Conservation (phyloP, 352 stramenopile species). For the Phytophthora pini region DNA sequence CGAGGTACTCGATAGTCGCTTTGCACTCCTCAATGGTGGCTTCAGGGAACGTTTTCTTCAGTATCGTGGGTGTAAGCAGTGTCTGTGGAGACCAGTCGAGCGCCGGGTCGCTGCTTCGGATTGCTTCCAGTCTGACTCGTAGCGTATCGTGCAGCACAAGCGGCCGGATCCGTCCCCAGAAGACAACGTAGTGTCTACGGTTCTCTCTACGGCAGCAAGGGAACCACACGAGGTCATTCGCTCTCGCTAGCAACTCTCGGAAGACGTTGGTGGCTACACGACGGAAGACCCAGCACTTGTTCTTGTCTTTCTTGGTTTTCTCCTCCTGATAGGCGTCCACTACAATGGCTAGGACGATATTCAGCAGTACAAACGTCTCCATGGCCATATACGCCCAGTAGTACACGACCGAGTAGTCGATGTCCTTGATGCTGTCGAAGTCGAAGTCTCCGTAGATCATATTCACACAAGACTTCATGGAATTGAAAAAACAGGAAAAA, state of each 20-base stretch:
- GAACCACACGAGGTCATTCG: constrained; percentile 29
- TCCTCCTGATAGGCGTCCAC: constrained; percentile 63
- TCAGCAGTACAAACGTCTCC: constrained; percentile 70
- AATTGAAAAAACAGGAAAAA: constrained; percentile 50
- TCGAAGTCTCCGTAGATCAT: constrained; percentile 79
- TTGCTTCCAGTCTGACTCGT: constrained; percentile 7
- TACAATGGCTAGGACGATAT: constrained; percentile 81
- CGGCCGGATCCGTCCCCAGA: constrained; percentile 33
- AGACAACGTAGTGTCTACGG: constrained; percentile 20
- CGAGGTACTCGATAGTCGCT: constrained; percentile 30
- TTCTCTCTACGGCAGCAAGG: constrained; percentile 14
- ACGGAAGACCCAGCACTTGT: constrained; percentile 36
- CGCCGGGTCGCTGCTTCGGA: background rate
- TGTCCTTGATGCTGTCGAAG: constrained; percentile 53
- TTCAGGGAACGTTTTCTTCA: constrained; percentile 31
- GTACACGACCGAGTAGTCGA: constrained; percentile 59
- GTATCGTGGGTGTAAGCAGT: constrained; percentile 13
- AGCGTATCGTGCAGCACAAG: constrained; percentile 27
- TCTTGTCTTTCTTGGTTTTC: constrained; percentile 39
- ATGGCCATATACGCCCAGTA: constrained; percentile 77
- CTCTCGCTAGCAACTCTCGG: constrained; percentile 25
- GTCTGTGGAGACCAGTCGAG: constrained; percentile 24
- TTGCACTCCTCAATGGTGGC: constrained; percentile 20
- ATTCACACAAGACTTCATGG: constrained; percentile 68
- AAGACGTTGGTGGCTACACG: constrained; percentile 38